Conservation (phyloP, 2,329 filamentous ascomycete species). For the Trichoderma oligosporum region DNA sequence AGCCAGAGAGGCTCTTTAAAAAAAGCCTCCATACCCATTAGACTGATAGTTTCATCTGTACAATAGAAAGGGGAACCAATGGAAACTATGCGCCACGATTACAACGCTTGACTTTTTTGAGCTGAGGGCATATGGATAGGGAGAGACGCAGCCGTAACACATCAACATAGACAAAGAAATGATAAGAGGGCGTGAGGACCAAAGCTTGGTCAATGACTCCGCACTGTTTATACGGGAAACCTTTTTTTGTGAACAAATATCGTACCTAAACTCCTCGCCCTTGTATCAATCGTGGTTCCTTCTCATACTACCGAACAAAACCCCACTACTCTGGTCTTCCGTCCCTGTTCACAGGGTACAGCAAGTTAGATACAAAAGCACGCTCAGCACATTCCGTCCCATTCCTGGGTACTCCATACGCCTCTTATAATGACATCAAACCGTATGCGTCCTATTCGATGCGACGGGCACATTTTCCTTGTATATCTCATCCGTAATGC, state of each 20-base stretch:
- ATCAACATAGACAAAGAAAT: background rate
- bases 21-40: slow-evolving; percentile 6
- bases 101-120: background rate
- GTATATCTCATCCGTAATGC: slow-evolving; percentile 6
- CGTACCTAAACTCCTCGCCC: background rate
- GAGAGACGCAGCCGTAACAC: background rate
- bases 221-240: background rate
- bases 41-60: slow-evolving; percentile 14
- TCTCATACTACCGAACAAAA: background rate
- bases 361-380: slow-evolving; percentile 23
- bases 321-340: background rate
- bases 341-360: slow-evolving; percentile 11
- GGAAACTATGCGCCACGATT: too few relatives aligned
- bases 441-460: slow-evolving; percentile 7
- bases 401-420: slow-evolving; percentile 28
- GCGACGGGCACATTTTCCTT: slow-evolving; percentile 1
- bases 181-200: too few relatives aligned
- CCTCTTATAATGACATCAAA: slow-evolving; percentile 15
- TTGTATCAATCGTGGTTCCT: background rate
- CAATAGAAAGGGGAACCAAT: background rate
- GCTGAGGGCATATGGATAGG: background rate
- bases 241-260: background rate
- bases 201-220: background rate
- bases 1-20: background rate
- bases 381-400: slow-evolving; percentile 10